Evolutionary conservation across 2,329 filamentous ascomycete species (phyloP).

Genomic region (Microsporum canis): DNA sequence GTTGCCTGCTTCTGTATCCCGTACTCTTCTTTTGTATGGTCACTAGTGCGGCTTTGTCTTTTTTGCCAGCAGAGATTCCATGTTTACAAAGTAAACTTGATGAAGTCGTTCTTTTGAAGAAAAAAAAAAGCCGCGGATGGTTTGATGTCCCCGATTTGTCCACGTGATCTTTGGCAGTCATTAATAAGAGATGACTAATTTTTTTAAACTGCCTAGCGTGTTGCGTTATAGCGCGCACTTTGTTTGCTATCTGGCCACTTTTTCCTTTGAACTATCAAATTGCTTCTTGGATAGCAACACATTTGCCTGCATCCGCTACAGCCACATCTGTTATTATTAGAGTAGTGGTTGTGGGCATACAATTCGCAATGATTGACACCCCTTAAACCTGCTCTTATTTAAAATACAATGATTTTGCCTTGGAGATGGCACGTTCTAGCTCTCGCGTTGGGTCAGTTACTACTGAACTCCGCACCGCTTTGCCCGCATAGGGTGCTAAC

Average conservation of each 20-base stretch:
- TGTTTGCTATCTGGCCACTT: too few species aligned
- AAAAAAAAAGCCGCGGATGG: too few species aligned
- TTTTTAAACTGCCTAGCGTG: neutral
- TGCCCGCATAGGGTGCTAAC: neutral
- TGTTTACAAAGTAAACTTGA: too few species aligned
- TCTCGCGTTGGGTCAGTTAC: conserved; percentile 12
- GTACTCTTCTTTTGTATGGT: too few species aligned
- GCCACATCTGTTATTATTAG: neutral
- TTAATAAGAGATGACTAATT: neutral
- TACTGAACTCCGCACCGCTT: neutral
- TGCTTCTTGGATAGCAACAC: neutral
- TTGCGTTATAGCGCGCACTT: neutral
- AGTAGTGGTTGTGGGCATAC: neutral
- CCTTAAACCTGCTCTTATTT: neutral
- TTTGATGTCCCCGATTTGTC: too few species aligned
- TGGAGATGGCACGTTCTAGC: conserved; percentile 15
- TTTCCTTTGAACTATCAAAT: neutral
- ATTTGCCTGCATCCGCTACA: neutral
- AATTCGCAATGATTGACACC: conserved; percentile 6
- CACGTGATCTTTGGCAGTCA: too few species aligned
- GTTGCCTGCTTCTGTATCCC: too few species aligned
- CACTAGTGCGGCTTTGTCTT: too few species aligned
- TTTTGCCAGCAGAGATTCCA: too few species aligned
- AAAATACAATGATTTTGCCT: conserved; percentile 12
- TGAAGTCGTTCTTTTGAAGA: too few species aligned